These are phyloP conservation scores for Eucalyptus cloeziana DNA, from an alignment of 345 rosid species.

Conservation along the genomic window DNA sequence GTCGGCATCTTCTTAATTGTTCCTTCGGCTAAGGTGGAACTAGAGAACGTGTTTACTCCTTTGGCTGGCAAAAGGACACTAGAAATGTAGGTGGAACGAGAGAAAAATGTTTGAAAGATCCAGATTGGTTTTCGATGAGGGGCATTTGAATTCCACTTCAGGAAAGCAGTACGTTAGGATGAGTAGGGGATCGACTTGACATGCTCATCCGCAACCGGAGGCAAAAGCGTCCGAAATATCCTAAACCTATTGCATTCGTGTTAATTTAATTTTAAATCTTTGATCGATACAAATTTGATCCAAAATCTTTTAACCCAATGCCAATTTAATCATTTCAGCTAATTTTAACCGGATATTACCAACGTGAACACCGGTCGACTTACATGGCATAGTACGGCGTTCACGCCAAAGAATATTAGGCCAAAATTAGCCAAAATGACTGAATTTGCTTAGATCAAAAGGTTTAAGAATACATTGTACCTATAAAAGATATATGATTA, in stretches of 20 bases:
- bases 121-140: neutral
- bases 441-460: fast-evolving
- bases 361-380: fast-evolving
- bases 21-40: no score
- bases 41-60: no score
- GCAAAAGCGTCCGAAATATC: fast-evolving
- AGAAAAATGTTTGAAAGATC: neutral
- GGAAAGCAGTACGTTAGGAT: neutral
- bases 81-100: neutral
- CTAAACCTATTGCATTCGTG: fast-evolving
- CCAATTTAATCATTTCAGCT: fast-evolving
- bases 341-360: fast-evolving
- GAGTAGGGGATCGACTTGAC: fast-evolving
- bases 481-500: fast-evolving
- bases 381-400: fast-evolving
- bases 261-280: fast-evolving
- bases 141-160: neutral
- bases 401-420: fast-evolving
- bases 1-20: neutral
- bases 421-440: no score
- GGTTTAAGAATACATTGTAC: fast-evolving
- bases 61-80: neutral
- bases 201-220: fast-evolving
- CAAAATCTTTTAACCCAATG: fast-evolving
- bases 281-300: fast-evolving